Evolutionary conservation across 2,329 filamentous ascomycete species (phyloP).

Genomic region (Arthrobotrys iridis): DNA sequence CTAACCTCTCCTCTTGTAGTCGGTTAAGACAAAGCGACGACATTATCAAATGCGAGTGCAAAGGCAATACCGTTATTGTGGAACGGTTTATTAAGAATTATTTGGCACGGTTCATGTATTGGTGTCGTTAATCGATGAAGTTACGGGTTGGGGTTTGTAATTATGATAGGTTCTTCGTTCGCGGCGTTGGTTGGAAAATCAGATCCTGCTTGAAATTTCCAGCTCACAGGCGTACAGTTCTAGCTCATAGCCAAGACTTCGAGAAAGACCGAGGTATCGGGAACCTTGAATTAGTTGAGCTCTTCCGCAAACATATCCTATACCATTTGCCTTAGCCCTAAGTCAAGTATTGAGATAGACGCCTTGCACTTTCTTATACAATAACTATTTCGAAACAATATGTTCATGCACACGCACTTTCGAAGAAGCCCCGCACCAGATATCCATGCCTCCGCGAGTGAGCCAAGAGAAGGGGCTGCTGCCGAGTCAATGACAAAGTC

Average conservation of each 20-base stretch:
- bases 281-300: background rate
- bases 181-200: background rate
- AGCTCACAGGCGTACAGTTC: slow-evolving; percentile 5
- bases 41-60: slow-evolving; percentile 40
- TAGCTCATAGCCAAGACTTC: slow-evolving; percentile 5
- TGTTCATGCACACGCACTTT: background rate
- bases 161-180: background rate
- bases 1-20: slow-evolving; percentile 85
- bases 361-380: no score
- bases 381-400: background rate
- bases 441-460: background rate
- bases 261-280: slow-evolving; percentile 23
- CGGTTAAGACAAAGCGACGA: slow-evolving; percentile 93
- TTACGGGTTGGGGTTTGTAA: no score
- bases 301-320: background rate
- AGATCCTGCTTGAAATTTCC: background rate
- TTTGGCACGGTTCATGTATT: no score
- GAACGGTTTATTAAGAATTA: no score
- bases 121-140: no score
- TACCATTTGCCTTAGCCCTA: no score
- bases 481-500: background rate
- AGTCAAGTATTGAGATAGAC: no score
- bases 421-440: slow-evolving; percentile 9
- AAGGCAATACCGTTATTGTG: background rate
- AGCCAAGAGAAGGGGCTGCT: background rate